A percentile compares a stretch with the other conserved stretches of the same genome.
Evolutionary conservation across 2,329 filamentous ascomycete genomes (phyloP).

Genomic region (Dryadomyces sulphureus): DNA sequence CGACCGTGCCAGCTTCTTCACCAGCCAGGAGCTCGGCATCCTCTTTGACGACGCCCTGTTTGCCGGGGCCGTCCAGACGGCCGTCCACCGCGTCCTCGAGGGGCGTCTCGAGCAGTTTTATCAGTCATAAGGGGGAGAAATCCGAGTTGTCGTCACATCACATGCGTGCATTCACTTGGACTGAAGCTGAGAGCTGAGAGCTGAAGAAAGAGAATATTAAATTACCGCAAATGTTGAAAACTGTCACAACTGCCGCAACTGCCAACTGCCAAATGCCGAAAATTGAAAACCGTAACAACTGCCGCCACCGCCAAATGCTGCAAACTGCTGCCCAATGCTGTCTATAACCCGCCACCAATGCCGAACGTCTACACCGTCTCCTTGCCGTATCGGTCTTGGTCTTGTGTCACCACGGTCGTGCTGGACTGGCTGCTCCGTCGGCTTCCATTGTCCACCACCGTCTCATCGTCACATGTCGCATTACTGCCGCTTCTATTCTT

Average conservation of each 20-base stretch:
- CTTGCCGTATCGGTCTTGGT: not conserved
- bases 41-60: slow-evolving; percentile 28
- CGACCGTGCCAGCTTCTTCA: slow-evolving; percentile 76
- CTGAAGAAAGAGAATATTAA: too few relatives aligned
- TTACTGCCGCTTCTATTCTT: too few relatives aligned
- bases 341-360: too few relatives aligned
- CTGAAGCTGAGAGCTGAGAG: too few relatives aligned
- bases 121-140: too few relatives aligned
- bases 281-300: too few relatives aligned
- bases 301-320: too few relatives aligned
- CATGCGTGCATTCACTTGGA: too few relatives aligned
- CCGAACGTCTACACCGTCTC: not conserved
- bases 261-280: too few relatives aligned
- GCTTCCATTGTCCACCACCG: not conserved
- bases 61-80: slow-evolving; percentile 16
- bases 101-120: slow-evolving; percentile 19
- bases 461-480: not conserved
- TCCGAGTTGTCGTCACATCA: too few relatives aligned
- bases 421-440: not conserved
- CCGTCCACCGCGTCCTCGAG: slow-evolving; percentile 18
- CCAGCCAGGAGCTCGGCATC: slow-evolving; percentile 69
- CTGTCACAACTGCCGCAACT: too few relatives aligned
- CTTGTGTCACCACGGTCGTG: not conserved
- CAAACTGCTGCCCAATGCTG: not conserved
- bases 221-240: too few relatives aligned